These are phyloP conservation scores for Erysimum cheiri DNA, from an alignment of 441 rosid species.

Conservation along the genomic window DNA sequence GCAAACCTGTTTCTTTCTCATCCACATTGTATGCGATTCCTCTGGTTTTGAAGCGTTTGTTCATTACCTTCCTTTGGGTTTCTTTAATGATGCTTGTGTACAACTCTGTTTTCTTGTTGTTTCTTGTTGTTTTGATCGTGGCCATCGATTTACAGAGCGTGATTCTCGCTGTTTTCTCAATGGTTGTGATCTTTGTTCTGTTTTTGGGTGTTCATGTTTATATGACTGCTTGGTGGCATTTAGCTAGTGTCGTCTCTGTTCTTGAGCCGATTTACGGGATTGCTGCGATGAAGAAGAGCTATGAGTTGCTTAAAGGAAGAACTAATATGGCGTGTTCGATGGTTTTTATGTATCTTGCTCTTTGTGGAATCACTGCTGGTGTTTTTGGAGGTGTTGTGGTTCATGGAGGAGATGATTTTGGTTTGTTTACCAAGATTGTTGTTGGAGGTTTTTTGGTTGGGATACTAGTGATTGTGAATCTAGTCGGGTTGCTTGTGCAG, in stretches of 20 bases:
- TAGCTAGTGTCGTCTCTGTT: slow-evolving; percentile 55
- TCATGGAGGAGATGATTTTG: slow-evolving; percentile 27
- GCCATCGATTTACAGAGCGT: slow-evolving; percentile 36
- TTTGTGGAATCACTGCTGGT: slow-evolving; percentile 33
- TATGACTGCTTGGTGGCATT: slow-evolving; percentile 49
- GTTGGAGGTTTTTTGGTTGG: slow-evolving; percentile 40
- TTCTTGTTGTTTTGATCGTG: slow-evolving; percentile 23
- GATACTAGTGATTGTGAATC: slow-evolving; percentile 43
- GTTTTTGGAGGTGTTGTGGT: slow-evolving; percentile 41
- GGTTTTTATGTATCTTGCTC: slow-evolving; percentile 37
- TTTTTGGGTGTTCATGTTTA: slow-evolving; percentile 48
- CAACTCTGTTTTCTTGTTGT: slow-evolving; percentile 36
- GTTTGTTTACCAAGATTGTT: slow-evolving; percentile 27
- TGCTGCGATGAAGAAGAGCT: slow-evolving; percentile 52
- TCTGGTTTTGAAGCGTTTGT: slow-evolving; percentile 49
- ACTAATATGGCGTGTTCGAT: slow-evolving; percentile 37
- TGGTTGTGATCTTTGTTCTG: slow-evolving; percentile 26
- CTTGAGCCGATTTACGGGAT: slow-evolving; percentile 49
- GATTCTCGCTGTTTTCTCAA: slow-evolving; percentile 20
- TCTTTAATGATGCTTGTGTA: slow-evolving; percentile 40
- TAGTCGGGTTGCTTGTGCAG: slow-evolving; percentile 45
- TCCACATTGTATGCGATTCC: slow-evolving; percentile 47
- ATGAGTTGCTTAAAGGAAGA: slow-evolving; percentile 49
- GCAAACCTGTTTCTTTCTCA: slow-evolving; percentile 46
- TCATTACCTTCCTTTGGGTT: slow-evolving; percentile 50